These are phyloP conservation scores for Gnomoniopsis sp. DNA, from an alignment of 2,329 filamentous ascomycete species.

Conservation along the genomic window DNA sequence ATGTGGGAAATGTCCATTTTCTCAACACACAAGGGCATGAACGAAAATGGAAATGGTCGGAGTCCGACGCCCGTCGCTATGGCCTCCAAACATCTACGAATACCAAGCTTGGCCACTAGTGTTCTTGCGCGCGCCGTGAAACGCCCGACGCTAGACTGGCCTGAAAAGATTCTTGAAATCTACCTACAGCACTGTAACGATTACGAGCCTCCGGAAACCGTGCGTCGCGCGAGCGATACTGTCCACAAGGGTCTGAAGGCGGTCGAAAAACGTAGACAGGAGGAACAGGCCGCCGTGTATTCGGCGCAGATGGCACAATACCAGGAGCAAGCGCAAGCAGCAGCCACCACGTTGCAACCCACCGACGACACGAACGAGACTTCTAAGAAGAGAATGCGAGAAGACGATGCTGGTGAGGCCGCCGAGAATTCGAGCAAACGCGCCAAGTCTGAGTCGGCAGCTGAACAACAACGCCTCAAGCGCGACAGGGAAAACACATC, in stretches of 20 bases:
- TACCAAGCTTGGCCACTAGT: conserved; percentile 70
- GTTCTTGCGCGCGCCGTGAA: conserved; percentile 70
- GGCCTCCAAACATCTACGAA: conserved; percentile 38
- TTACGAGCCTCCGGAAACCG: conserved; percentile 74
- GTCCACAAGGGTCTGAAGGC: conserved; percentile 66
- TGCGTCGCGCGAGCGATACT: conserved; percentile 71
- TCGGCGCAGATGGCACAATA: conserved; percentile 43
- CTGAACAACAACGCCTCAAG: conserved; percentile 47
- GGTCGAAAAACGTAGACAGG: conserved; percentile 61
- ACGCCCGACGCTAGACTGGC: conserved; percentile 66
- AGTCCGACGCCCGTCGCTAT: conserved; percentile 46
- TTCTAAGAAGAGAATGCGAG: conserved; percentile 71
- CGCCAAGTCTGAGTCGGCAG: conserved; percentile 43
- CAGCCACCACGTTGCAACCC: conserved; percentile 30
- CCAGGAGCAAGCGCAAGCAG: conserved; percentile 30
- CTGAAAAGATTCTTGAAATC: conserved; percentile 70
- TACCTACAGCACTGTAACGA: conserved; percentile 83
- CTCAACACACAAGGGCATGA: conserved; percentile 42
- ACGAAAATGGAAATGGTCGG: conserved; percentile 28
- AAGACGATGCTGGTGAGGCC: conserved; percentile 47
- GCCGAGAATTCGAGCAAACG: conserved; percentile 64
- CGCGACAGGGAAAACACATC: conserved; percentile 90
- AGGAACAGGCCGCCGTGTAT: conserved; percentile 60
- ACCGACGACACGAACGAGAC: conserved; percentile 28
- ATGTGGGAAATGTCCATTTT: conserved; percentile 80